Evolutionary conservation across 2,329 filamentous ascomycete species (phyloP).

Genomic region (Aureobasidium sp.): DNA sequence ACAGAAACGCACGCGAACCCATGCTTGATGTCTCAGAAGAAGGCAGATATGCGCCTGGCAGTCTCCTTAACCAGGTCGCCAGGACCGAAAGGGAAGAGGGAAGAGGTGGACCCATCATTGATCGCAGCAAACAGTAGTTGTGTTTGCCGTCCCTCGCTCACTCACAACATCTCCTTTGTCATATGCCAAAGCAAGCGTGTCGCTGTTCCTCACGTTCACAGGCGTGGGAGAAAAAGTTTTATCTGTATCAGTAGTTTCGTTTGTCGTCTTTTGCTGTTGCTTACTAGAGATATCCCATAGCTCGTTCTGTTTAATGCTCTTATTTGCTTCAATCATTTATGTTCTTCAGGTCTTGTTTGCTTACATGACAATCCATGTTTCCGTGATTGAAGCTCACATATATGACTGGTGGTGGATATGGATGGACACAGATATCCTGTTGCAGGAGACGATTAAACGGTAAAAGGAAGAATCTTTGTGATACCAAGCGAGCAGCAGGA

Average conservation of each 20-base stretch:
- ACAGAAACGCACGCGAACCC: conserved; percentile 35
- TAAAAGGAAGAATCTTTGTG: no score
- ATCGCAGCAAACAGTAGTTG: background rate
- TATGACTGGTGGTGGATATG: no score
- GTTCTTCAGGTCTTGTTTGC: background rate
- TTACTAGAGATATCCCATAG: background rate
- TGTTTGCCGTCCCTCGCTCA: no score
- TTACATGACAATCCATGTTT: no score
- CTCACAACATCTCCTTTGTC: background rate
- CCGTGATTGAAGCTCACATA: no score
- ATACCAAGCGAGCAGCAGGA: no score
- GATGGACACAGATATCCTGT: no score
- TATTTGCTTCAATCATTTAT: background rate
- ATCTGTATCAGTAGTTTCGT: background rate
- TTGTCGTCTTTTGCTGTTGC: background rate
- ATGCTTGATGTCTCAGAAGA: conserved; percentile 39
- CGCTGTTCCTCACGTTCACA: no score
- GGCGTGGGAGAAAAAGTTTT: background rate
- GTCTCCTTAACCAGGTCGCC: conserved; percentile 40
- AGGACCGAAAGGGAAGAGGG: conserved; percentile 25
- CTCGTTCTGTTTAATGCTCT: background rate
- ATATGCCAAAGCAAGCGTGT: background rate
- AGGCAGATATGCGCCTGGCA: conserved; percentile 40
- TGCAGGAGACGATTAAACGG: no score
- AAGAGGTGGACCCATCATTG: conserved; percentile 7